Percentiles rank a stretch among this genome's conserved stretches.
phyloP scores from a whole-genome alignment of 768 basidiomycete genomes.

The Cystofilobasidium bisporidii region DNA sequence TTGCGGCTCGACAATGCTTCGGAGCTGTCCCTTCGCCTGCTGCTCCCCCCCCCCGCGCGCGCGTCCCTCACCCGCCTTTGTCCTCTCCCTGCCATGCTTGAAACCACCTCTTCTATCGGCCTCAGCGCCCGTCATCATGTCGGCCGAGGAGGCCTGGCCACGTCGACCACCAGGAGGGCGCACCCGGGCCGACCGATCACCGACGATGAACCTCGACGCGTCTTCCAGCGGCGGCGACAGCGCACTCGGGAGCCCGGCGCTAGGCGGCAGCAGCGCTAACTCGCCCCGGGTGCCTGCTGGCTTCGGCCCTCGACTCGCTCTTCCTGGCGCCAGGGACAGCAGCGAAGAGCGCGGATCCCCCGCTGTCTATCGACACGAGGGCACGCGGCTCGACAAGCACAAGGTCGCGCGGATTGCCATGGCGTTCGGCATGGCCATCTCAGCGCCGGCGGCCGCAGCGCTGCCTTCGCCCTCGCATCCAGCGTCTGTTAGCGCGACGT shows the following conservation, averaged over 20 bases:
- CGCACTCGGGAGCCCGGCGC: background rate
- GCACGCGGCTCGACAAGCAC: background rate
- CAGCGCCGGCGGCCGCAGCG: background rate
- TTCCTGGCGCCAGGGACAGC: background rate
- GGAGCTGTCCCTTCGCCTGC: background rate
- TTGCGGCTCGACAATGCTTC: background rate
- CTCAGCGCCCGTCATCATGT: constrained; percentile 7
- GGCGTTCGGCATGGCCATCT: constrained; percentile 8
- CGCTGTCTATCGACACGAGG: background rate
- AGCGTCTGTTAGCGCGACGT: no score
- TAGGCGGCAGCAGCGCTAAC: background rate
- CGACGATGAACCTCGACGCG: background rate
- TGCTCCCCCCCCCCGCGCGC: background rate
- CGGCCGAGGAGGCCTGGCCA: background rate
- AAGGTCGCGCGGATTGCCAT: background rate
- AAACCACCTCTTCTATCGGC: background rate
- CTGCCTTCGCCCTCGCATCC: background rate
- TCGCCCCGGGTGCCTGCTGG: background rate
- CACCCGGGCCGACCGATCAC: background rate
- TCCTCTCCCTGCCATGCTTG: background rate
- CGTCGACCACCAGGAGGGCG: background rate
- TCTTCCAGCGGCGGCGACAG: background rate
- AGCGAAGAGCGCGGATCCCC: background rate
- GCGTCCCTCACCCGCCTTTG: background rate
- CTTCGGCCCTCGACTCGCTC: background rate